phyloP scores from a whole-genome alignment of 805 yeast genomes.

The Cyberlindnera mycetangii region DNA sequence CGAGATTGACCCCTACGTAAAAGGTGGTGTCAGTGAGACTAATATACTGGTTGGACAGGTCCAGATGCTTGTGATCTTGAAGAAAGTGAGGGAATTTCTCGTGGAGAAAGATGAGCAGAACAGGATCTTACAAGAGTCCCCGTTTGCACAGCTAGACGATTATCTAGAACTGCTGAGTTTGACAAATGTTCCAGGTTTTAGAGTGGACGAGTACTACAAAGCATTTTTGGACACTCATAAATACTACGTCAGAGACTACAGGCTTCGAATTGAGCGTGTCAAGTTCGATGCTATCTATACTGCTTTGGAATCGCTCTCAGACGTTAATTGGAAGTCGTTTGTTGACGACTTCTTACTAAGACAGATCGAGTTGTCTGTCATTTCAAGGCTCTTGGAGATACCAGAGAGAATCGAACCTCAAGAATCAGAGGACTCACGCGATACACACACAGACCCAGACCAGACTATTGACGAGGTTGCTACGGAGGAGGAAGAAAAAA shows the following conservation, averaged over 20 bases:
- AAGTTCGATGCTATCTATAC: conserved; percentile 19
- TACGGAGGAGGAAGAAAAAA: conserved; percentile 8
- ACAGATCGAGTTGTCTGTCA: conserved; percentile 42
- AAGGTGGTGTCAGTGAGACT: conserved; percentile 25
- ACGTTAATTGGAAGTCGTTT: conserved; percentile 6
- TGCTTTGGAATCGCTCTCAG: conserved; percentile 25
- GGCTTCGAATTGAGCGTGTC: conserved; percentile 19
- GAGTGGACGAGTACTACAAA: conserved; percentile 26
- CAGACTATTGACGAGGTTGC: conserved; percentile 1
- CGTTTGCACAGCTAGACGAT: conserved; percentile 26
- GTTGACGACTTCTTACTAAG: conserved; percentile 17
- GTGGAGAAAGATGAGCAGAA: not conserved
- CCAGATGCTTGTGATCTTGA: conserved; percentile 22
- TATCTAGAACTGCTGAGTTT: conserved; percentile 35
- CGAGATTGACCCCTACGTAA: conserved; percentile 24
- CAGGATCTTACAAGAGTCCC: conserved; percentile 16
- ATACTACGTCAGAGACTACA: conserved; percentile 21
- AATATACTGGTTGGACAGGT: conserved; percentile 28
- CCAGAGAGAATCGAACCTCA: conserved; percentile 37
- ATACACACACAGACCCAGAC: conserved; percentile 2
- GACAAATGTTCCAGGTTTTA: conserved; percentile 32
- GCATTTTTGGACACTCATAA: conserved; percentile 26
- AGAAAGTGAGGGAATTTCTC: conserved; percentile 13
- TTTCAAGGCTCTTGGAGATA: conserved; percentile 62
- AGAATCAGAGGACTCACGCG: not conserved